Percentiles rank a stretch among this genome's conserved stretches.
These are phyloP conservation scores for Venturiaceae sp. DNA, from an alignment of 2,329 filamentous ascomycete species.

Conservation along the genomic window DNA sequence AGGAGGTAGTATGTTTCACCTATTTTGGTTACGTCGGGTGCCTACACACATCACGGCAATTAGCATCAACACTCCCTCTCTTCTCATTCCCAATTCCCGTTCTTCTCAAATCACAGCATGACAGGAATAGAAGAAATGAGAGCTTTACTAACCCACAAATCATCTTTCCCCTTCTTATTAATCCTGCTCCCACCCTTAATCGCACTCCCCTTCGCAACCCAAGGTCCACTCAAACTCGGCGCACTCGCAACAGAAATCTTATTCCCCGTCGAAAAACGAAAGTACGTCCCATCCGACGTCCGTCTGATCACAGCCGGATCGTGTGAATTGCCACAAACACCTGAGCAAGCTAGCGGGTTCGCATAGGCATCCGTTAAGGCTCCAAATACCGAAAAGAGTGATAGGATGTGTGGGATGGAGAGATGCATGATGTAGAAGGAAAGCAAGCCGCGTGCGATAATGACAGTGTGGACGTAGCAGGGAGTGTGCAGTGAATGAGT, in stretches of 20 bases:
- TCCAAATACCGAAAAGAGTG: background rate
- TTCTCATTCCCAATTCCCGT: background rate
- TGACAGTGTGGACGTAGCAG: background rate
- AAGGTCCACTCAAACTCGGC: conserved; percentile 38
- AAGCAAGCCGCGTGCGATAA: background rate
- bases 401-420: background rate
- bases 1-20: conserved; percentile 53
- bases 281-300: conserved; percentile 39
- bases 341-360: conserved; percentile 29
- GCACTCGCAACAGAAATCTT: conserved; percentile 41
- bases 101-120: no score
- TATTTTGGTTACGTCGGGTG: conserved; percentile 53
- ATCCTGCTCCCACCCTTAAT: conserved; percentile 37
- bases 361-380: conserved; percentile 21
- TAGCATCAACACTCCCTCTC: no score
- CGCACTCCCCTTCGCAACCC: conserved; percentile 37
- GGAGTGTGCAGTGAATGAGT: no score
- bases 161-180: conserved; percentile 32
- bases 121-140: background rate
- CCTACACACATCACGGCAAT: conserved; percentile 28
- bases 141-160: conserved; percentile 37
- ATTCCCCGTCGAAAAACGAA: conserved; percentile 42
- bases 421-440: background rate
- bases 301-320: conserved; percentile 40
- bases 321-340: conserved; percentile 34